Evolutionary conservation across 768 basidiomycete genomes (phyloP).

Genomic region (Pulveroboletus sp.): DNA sequence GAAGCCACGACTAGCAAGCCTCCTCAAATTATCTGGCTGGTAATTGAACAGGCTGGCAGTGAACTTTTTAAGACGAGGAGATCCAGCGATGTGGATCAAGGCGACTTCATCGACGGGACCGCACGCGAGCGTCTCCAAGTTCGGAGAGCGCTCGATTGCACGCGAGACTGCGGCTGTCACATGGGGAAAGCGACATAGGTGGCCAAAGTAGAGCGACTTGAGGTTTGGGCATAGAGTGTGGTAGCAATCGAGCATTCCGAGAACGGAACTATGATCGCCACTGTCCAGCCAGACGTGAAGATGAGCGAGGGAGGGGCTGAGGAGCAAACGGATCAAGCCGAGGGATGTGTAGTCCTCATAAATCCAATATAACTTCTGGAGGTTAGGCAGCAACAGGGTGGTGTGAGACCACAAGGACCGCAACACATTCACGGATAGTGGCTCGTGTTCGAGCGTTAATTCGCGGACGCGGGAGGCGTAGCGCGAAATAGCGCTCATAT

Average conservation of each 20-base stretch:
- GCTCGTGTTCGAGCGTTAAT: background rate
- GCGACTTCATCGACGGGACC: background rate
- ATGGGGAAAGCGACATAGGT: background rate
- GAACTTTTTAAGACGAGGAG: background rate
- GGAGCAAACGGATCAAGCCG: constrained; percentile 3
- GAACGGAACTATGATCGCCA: background rate
- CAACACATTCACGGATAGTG: background rate
- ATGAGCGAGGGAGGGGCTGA: constrained; percentile 6
- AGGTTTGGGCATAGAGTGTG: background rate
- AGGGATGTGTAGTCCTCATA: background rate
- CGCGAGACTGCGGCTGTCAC: background rate
- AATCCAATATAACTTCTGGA: background rate
- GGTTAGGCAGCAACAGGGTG: constrained; percentile 9
- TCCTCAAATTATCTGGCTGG: background rate
- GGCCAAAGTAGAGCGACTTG: background rate
- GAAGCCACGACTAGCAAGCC: background rate
- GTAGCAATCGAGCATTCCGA: constrained; percentile 4
- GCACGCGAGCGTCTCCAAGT: constrained; percentile 1
- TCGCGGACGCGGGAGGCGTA: constrained; percentile 8
- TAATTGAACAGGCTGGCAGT: background rate
- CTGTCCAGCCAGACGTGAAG: background rate
- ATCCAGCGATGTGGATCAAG: constrained; percentile 1
- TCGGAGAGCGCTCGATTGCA: background rate
- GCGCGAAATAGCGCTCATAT: background rate
- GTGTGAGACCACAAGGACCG: constrained; percentile 1